Evolutionary conservation across 768 basidiomycete genomes (phyloP).

Genomic region (Lactifluus volemus): DNA sequence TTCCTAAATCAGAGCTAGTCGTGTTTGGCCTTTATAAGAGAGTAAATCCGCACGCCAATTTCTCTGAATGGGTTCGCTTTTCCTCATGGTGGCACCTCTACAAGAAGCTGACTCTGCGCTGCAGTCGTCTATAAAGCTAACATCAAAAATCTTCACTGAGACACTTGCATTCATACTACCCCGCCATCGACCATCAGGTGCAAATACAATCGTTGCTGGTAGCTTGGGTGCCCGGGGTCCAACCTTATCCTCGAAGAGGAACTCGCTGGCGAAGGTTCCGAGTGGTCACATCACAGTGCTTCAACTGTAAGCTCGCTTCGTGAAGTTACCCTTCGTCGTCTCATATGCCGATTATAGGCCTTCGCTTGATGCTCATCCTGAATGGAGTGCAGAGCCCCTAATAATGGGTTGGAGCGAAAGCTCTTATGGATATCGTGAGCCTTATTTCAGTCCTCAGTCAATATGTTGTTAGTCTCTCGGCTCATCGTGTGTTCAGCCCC

Average conservation of each 20-base stretch:
- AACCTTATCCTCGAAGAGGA: background rate
- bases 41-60: background rate
- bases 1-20: conserved; percentile 32
- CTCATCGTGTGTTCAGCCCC: conserved; percentile 40
- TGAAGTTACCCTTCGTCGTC: background rate
- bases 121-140: background rate
- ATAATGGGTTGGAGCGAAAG: conserved; percentile 13
- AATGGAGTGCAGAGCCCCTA: conserved; percentile 12
- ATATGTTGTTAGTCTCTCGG: background rate
- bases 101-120: background rate
- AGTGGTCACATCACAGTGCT: conserved; percentile 6
- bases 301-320: conserved; percentile 3
- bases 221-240: conserved; percentile 3
- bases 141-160: conserved; percentile 6
- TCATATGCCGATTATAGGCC: background rate
- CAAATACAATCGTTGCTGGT: conserved; percentile 12
- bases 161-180: conserved; percentile 16
- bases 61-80: conserved; percentile 14
- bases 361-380: conserved; percentile 9
- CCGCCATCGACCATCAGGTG: conserved; percentile 2
- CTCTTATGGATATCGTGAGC: conserved; percentile 5
- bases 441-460: background rate
- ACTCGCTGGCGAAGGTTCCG: background rate
- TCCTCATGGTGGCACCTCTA: background rate
- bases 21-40: conserved; percentile 21